Percentiles rank a stretch among this genome's conserved stretches.
Evolutionary conservation across 352 stramenopile genomes (phyloP).

Genomic region (Pelagophyceae sp.): DNA sequence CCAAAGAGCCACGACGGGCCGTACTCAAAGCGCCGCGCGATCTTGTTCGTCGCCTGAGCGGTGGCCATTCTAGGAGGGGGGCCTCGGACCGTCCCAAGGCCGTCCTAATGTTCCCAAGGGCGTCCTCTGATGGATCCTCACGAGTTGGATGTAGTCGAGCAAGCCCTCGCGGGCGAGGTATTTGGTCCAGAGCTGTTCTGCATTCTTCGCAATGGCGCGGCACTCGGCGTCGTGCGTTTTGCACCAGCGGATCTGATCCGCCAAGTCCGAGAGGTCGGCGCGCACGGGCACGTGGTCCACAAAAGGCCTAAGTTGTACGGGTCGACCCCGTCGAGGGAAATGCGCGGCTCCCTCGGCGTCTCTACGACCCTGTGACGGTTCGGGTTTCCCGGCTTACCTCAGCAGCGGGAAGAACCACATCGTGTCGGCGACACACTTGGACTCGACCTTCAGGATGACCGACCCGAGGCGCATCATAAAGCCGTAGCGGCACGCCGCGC

Average conservation of each 20-base stretch:
- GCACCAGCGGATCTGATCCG: slow-evolving; percentile 96
- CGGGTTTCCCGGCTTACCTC: too few relatives aligned
- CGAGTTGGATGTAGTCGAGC: slow-evolving; percentile 93
- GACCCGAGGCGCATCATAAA: slow-evolving; percentile 95
- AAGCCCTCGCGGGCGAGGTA: slow-evolving; percentile 78
- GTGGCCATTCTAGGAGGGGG: too few relatives aligned
- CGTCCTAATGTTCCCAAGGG: too few relatives aligned
- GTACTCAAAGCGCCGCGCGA: slow-evolving; percentile 70
- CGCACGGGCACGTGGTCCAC: slow-evolving; percentile 95
- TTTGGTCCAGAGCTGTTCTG: slow-evolving; percentile 81
- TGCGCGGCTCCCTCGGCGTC: too few relatives aligned
- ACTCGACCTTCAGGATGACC: slow-evolving; percentile 91
- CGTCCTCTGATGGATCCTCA: too few relatives aligned
- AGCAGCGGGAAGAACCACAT: slow-evolving; percentile 97
- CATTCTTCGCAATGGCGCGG: slow-evolving; percentile 82
- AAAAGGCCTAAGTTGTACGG: too few relatives aligned
- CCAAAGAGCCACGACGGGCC: slow-evolving; percentile 42
- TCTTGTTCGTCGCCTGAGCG: slow-evolving; percentile 44
- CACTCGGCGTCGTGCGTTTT: slow-evolving; percentile 92
- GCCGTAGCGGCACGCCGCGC: slow-evolving; percentile 91
- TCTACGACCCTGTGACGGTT: too few relatives aligned
- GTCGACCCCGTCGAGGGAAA: too few relatives aligned
- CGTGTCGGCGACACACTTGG: slow-evolving; percentile 82
- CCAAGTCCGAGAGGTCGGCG: slow-evolving; percentile 88
- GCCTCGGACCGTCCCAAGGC: too few relatives aligned